These are phyloP conservation scores for Podaxis sp. DNA, from an alignment of 768 basidiomycete genomes.

Conservation along the genomic window DNA sequence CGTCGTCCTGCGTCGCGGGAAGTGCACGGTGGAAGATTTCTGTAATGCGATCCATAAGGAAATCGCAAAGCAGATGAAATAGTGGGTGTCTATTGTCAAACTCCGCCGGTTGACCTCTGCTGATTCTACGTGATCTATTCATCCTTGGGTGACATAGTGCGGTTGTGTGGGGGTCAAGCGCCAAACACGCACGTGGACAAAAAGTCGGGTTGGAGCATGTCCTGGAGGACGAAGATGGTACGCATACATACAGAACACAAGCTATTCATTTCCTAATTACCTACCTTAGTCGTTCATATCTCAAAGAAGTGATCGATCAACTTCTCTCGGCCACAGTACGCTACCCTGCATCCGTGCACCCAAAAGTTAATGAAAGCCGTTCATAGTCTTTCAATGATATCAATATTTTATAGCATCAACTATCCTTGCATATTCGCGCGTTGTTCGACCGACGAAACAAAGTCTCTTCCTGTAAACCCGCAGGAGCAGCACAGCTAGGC, in stretches of 20 bases:
- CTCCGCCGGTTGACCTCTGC: background rate
- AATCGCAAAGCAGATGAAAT: conserved; percentile 97
- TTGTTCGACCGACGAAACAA: too few species aligned
- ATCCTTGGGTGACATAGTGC: conserved; percentile 45
- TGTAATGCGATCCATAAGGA: conserved; percentile 95
- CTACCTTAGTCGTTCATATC: conserved; percentile 27
- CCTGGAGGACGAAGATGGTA: conserved; percentile 87
- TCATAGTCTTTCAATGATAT: background rate
- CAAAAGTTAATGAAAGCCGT: too few species aligned
- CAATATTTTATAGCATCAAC: background rate
- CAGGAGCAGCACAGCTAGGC: too few species aligned
- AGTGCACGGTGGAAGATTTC: conserved; percentile 81
- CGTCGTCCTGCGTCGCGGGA: conserved; percentile 76
- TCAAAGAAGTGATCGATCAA: conserved; percentile 37
- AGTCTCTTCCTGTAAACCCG: too few species aligned
- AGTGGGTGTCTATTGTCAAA: conserved; percentile 46
- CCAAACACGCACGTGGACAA: conserved; percentile 96
- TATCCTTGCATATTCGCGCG: too few species aligned
- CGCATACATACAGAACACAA: conserved; percentile 34
- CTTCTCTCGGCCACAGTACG: background rate
- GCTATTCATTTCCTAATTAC: conserved; percentile 24
- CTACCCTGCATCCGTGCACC: background rate
- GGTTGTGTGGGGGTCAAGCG: conserved; percentile 94
- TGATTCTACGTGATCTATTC: background rate
- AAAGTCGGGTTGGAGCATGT: conserved; percentile 89